Evolutionary conservation across 2,329 filamentous ascomycete genomes (phyloP).

Genomic region (Fusarium austroafricanum): DNA sequence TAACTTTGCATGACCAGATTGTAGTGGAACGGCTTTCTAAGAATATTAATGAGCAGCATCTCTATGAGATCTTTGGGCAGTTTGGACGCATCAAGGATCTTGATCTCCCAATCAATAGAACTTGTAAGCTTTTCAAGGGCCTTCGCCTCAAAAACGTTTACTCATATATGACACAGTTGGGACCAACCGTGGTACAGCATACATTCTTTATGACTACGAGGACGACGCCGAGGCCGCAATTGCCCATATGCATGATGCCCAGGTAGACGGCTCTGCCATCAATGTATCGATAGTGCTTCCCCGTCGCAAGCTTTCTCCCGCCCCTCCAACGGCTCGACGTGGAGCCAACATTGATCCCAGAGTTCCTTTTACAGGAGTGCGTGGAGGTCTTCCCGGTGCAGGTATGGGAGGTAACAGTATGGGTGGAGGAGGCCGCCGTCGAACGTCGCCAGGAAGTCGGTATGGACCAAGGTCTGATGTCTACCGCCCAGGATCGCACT

Average conservation of each 20-base stretch:
- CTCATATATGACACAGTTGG: conserved; percentile 67
- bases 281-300: conserved; percentile 91
- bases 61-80: conserved; percentile 90
- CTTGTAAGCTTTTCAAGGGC: conserved; percentile 68
- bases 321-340: conserved; percentile 77
- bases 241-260: conserved; percentile 97
- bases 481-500: conserved; percentile 71
- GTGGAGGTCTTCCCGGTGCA: conserved; percentile 48
- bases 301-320: conserved; percentile 81
- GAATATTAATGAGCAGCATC: conserved; percentile 89
- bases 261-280: conserved; percentile 84
- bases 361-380: conserved; percentile 48
- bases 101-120: conserved; percentile 88
- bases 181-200: conserved; percentile 92
- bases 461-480: conserved; percentile 63
- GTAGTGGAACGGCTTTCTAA: conserved; percentile 96
- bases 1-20: conserved; percentile 67
- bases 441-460: conserved; percentile 51
- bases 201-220: conserved; percentile 84
- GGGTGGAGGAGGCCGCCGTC: conserved; percentile 54
- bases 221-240: conserved; percentile 88
- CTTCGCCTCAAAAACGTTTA: conserved; percentile 4
- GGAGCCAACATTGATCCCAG: conserved; percentile 69
- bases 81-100: conserved; percentile 89
- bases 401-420: conserved; percentile 45